Conservation (phyloP, 1,139 yeast species). For the Lipomyces yarrowii region DNA sequence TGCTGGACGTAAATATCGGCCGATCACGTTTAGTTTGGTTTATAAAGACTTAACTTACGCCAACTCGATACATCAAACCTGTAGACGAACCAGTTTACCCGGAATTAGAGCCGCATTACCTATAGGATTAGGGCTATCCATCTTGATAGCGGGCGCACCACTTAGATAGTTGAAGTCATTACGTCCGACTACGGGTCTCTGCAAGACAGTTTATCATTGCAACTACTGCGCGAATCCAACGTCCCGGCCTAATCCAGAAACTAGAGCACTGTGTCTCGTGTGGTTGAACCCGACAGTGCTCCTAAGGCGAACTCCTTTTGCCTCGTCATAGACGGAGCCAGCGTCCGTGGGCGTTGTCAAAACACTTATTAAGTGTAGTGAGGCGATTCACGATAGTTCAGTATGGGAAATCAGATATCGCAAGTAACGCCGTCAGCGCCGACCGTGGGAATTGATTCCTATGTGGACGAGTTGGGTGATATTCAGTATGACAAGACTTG, state of each 20-base stretch:
- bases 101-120: not conserved
- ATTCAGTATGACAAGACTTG: conserved; percentile 73
- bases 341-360: not conserved
- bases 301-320: not conserved
- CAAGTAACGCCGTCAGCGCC: conserved; percentile 87
- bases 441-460: conserved; percentile 88
- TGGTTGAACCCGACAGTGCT: not conserved
- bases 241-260: not conserved
- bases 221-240: not conserved
- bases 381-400: not conserved
- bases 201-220: not conserved
- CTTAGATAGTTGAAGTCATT: not conserved
- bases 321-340: not conserved
- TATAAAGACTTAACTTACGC: too few species aligned
- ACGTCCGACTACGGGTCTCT: too few species aligned
- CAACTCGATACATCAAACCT: not conserved
- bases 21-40: not conserved
- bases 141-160: not conserved
- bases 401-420: conserved; percentile 87
- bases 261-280: not conserved
- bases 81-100: not conserved
- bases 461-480: conserved; percentile 73
- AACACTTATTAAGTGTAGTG: not conserved
- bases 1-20: not conserved
- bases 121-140: not conserved